Base-by-base conservation (phyloP, 305 asterid genomes). In the Solanum hybrid region DNA sequence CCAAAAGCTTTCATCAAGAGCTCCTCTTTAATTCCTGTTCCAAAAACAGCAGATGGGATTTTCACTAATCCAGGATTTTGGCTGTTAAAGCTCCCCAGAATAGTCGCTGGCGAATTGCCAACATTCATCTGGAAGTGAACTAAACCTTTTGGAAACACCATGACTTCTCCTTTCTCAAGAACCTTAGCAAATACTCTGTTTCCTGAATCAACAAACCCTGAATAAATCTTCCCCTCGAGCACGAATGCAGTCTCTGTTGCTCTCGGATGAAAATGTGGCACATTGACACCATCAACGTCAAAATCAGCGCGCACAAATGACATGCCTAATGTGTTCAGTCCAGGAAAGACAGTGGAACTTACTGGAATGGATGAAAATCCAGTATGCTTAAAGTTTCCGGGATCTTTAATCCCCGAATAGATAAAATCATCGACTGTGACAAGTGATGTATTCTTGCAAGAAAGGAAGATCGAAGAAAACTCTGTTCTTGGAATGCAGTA, bases 71-170 rank as follows among this genome's bases (percentile, higher is more conserved):
- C 99, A 2, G 99, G 98, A 91, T 96, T 96, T 88, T 96, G 96
- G 92, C 98, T 94, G 39, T 95, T 93, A 36, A 96, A 96, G 85
- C 96, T 96, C 78, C 98, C 98, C 13, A 96, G 5, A 76, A 96
- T 94, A 5, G 98, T 91, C 2, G 98, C 98, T 1, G 86, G 90
- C 1, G 93, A 90, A 18, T 94, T 89, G 24, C 96, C 98, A 3
- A 96, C 79, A 31, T 96, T 96, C 99, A 96, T 94, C 94, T 96
- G 98, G 51, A 96, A 96, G 81, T 95, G 99, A 86, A 96, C 37
- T 37, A 96, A 42, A 1, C 98, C 99, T 91, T 87, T 93, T 4
- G 99, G 98, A 88, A 96, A 95, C 86, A 96, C 97, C 98, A 96
- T 96, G 2, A 96, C 98, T 57, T 96, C 98, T 16, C 98, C 98